Evolutionary conservation across 441 rosid genomes (phyloP), one percentile per base, ranked within the genome.

Genomic region (Francoa sonchifolia): DNA sequence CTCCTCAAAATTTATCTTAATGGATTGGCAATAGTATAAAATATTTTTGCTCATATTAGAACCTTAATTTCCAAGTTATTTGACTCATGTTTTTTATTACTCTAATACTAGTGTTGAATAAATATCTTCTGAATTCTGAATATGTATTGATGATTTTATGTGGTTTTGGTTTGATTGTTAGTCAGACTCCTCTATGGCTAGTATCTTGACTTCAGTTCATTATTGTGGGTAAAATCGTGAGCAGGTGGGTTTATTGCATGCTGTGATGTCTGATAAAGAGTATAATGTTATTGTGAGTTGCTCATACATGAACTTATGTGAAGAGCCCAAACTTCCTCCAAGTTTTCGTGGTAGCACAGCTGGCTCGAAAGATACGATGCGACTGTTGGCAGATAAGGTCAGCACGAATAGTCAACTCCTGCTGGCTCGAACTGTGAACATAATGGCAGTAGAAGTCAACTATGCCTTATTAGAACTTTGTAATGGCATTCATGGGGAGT

Each of bases 391-490:
- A 13, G 99, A 83, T 69, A 81, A 77, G 68, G 97, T 92, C 52
- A 87, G 76, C 66, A 51, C 70, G 68, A 92, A 92, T 59, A 69
- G 95, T 71, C 95, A 87, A 62, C 72, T 67, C 59, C 61, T 92
- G 40, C 67, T 81, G 47, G 81, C 99, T 23, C 97, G 72, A 23
- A 83, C 86, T 39, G 85, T 83, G 43, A 86, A 82, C 39, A 62
- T 81, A 45, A 52, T 92, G 58, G 92, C 95, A 7, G 95, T 83
- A 68, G 94, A 92, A 66, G 67, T 92, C 30, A 58, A 62, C 59
- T 69, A 76, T 75, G 99, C 97, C 25, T 73, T 92, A 61, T 67
- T 92, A 61, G 99, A 92, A 82, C 59, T 92, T 62, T 76, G 86
- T 52, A 83, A 75, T 62, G 85, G 94, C 54, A 68, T 68, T 42